Base-by-base conservation (phyloP, 2,329 filamentous ascomycete species). In the Pseudonectria foliicola region DNA sequence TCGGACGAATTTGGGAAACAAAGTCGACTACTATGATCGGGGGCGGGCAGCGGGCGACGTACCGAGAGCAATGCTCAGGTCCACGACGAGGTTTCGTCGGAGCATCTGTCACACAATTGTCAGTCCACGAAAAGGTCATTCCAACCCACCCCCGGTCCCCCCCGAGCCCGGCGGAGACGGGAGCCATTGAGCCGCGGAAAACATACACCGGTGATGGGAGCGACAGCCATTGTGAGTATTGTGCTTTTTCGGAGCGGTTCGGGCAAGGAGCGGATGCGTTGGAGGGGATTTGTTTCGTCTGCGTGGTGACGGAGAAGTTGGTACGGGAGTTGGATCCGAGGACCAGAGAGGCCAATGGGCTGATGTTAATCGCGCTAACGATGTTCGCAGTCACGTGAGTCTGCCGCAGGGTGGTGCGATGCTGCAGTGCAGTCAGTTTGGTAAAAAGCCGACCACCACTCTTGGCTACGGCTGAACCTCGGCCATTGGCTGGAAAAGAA, bases 151-250 rank as follows among this genome's bases (percentile, higher is more conserved):
- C 46, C 42, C 41, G 32, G 42, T 14, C 8, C 29, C 23, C 29
- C 13, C 38, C 44, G 38, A 16, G 39, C 31, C 35, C 31, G 21
- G 31, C 37, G 33, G 31, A 31, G 24, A 36, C 23, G 33, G 28
- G 35, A 45, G 47, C 55, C 54, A 62, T 64, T 62, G 59, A 41
- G 40, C 37, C 37, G 26, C 27, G 27, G 31, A 13, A 45, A 40
- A 73, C 74, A 45, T 75, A 78, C 74, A 55, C 74, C 74, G 46
- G 71, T 75, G 49, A 78, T 74, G 41, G 73, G 74, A 53, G 65
- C 63, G 60, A 76, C 54, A 50, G 72, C 69, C 70, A 75, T 75
- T 61, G 48, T 65, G 58, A 60, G 39, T 37, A 38, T 39, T 29
- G 38, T 46, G 27, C 42, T 44, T 45, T 49, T 47, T 34, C 36